phyloP scores from a whole-genome alignment of 768 basidiomycete species.

The Pulveroboletus sp. region DNA sequence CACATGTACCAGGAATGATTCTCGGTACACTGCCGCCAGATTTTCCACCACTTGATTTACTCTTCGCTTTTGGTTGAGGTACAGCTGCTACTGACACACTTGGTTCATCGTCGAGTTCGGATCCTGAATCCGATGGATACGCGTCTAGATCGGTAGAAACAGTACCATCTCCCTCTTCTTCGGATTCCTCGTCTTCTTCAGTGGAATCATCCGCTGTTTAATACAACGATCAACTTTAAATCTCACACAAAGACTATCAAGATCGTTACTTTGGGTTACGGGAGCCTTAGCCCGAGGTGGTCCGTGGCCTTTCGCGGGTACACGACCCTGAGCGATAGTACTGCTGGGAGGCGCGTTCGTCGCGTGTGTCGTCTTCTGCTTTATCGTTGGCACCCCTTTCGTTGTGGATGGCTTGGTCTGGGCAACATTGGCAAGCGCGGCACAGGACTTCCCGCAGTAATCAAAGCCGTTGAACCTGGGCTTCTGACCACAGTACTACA shows the following conservation, averaged over 20 bases:
- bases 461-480: slow-evolving; percentile 60
- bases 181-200: slow-evolving; percentile 24
- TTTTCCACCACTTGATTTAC: slow-evolving; percentile 12
- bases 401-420: slow-evolving; percentile 16
- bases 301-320: slow-evolving; percentile 14
- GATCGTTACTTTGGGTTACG: slow-evolving; percentile 21
- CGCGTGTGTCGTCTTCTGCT: slow-evolving; percentile 17
- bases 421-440: slow-evolving; percentile 40
- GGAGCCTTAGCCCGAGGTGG: slow-evolving; percentile 11
- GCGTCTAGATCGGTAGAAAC: slow-evolving; percentile 30
- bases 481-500: slow-evolving; percentile 51
- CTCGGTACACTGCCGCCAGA: slow-evolving; percentile 1
- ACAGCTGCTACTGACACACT: slow-evolving; percentile 7
- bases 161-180: slow-evolving; percentile 21
- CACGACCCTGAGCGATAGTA: background rate
- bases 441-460: slow-evolving; percentile 66
- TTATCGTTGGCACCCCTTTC: slow-evolving; percentile 14
- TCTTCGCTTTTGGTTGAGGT: slow-evolving; percentile 8
- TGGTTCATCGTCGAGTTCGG: slow-evolving; percentile 24
- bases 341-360: slow-evolving; percentile 10
- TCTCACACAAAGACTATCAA: slow-evolving; percentile 4
- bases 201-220: slow-evolving; percentile 20
- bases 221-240: slow-evolving; percentile 10
- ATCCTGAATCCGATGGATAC: slow-evolving; percentile 30
- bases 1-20: slow-evolving; percentile 40